Percentiles rank a stretch among this genome's conserved stretches.
phyloP scores from a whole-genome alignment of 306 rosid species.

The Hippophae tibetana region DNA sequence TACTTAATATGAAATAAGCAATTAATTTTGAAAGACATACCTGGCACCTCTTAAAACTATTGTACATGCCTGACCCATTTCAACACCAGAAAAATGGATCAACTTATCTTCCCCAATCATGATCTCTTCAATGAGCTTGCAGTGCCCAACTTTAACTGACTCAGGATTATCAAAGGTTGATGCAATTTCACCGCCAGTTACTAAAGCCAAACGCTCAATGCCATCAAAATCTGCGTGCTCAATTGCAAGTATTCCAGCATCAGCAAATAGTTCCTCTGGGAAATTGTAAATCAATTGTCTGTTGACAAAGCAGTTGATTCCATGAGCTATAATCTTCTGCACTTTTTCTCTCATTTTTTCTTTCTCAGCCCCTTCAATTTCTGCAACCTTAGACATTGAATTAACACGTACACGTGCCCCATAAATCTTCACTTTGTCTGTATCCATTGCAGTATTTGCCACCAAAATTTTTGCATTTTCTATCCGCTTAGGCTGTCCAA shows the following conservation, averaged over 20 bases:
- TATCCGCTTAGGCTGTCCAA: constrained; percentile 94
- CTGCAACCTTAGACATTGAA: constrained; percentile 89
- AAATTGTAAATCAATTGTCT: constrained; percentile 93
- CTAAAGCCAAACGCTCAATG: constrained; percentile 82
- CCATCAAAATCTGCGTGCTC: constrained; percentile 99
- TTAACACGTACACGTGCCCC: constrained; percentile 97
- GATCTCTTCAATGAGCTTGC: constrained; percentile 86
- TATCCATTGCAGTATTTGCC: constrained; percentile 98
- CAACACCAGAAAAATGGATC: constrained; percentile 94
- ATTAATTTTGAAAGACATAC: constrained; percentile 24
- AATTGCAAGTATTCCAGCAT: constrained; percentile 89
- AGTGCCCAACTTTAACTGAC: constrained; percentile 87
- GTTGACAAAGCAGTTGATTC: constrained; percentile 85
- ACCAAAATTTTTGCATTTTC: constrained; percentile 89
- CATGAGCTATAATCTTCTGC: constrained; percentile 83
- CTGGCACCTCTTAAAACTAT: constrained; percentile 90
- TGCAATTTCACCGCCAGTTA: constrained; percentile 93
- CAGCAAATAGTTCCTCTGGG: constrained; percentile 97
- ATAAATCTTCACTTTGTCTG: constrained; percentile 90
- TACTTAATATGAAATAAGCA: background rate
- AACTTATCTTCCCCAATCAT: constrained; percentile 96
- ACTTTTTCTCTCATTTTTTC: constrained; percentile 97
- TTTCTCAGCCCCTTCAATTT: constrained; percentile 90
- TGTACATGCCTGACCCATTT: constrained; percentile 94
- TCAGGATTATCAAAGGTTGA: constrained; percentile 96